A percentile compares a stretch with the other conserved stretches of the same genome.
These are phyloP conservation scores for Conticribra weissflogii DNA, from an alignment of 108 stramenopile species.

Conservation along the genomic window DNA sequence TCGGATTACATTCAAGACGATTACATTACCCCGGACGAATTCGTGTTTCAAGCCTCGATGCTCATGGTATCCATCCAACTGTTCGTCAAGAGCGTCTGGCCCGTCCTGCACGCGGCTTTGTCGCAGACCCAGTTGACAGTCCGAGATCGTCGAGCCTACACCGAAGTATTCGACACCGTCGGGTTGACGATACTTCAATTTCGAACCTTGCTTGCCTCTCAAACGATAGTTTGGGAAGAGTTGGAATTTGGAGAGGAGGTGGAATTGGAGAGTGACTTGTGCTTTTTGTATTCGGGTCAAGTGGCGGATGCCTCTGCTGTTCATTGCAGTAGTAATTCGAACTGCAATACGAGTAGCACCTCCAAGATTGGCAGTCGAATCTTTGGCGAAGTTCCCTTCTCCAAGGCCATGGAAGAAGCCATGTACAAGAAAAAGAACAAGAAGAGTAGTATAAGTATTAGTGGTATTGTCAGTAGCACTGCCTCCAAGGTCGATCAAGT, in stretches of 20 bases:
- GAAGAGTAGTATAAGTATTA: conserved; percentile 7
- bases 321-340: no score
- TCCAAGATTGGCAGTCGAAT: conserved; percentile 31
- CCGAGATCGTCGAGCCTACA: conserved; percentile 41
- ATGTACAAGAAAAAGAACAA: conserved; percentile 30
- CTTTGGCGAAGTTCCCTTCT: conserved; percentile 45
- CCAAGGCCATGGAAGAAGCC: conserved; percentile 32
- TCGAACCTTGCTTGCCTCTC: conserved; percentile 39
- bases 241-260: conserved; percentile 17
- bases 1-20: conserved; percentile 44
- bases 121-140: conserved; percentile 28
- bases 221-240: conserved; percentile 39
- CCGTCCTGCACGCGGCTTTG: conserved; percentile 16
- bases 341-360: no score
- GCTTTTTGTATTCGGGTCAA: conserved; percentile 45
- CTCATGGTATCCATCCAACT: conserved; percentile 30
- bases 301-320: conserved; percentile 1
- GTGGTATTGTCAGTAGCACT: no score
- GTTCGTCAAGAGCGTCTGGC: conserved; percentile 29
- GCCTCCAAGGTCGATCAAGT: no score
- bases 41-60: conserved; percentile 37
- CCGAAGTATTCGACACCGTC: conserved; percentile 24
- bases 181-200: conserved; percentile 48
- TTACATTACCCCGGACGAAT: conserved; percentile 42
- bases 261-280: conserved; percentile 36